Conservation (phyloP, 1,139 yeast genomes). For the Debaryomycetaceae sp. region DNA sequence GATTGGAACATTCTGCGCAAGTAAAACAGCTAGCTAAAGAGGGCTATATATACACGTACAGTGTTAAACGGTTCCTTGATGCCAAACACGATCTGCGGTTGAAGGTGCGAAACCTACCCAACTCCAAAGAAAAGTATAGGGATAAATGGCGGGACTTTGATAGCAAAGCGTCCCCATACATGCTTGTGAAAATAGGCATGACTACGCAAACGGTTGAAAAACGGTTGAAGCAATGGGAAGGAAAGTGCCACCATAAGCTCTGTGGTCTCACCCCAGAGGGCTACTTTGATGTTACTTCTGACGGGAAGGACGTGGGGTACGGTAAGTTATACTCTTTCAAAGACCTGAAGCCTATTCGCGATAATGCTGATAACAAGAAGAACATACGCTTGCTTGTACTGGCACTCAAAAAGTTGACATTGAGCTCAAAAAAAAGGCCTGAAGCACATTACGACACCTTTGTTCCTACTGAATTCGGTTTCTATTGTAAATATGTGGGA, state of each 20-base stretch:
- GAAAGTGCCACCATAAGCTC: constrained; percentile 48
- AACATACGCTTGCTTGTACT: constrained; percentile 4
- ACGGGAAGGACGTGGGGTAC: neutral
- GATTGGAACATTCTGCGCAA: neutral
- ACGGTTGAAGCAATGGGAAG: constrained; percentile 53
- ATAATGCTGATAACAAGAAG: neutral
- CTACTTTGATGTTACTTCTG: neutral
- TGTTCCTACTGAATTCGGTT: constrained; percentile 25
- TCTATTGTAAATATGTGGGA: constrained; percentile 26
- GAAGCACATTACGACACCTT: constrained; percentile 8
- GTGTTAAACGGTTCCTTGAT: constrained; percentile 38
- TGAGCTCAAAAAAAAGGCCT: constrained; percentile 1
- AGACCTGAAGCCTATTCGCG: neutral
- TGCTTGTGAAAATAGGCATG: constrained; percentile 54
- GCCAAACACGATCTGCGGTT: constrained; percentile 23
- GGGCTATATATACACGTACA: constrained; percentile 55
- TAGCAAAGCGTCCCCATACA: constrained; percentile 32
- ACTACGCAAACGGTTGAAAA: constrained; percentile 44
- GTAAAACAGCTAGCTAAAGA: neutral
- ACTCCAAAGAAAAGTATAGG: constrained; percentile 14
- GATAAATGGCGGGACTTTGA: constrained; percentile 35
- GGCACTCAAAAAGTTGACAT: constrained; percentile 7
- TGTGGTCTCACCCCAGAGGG: constrained; percentile 29
- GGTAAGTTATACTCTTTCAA: neutral
- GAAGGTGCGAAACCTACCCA: constrained; percentile 32